Base-by-base conservation (phyloP, 352 stramenopile genomes). In the Peronospora tabacina region DNA sequence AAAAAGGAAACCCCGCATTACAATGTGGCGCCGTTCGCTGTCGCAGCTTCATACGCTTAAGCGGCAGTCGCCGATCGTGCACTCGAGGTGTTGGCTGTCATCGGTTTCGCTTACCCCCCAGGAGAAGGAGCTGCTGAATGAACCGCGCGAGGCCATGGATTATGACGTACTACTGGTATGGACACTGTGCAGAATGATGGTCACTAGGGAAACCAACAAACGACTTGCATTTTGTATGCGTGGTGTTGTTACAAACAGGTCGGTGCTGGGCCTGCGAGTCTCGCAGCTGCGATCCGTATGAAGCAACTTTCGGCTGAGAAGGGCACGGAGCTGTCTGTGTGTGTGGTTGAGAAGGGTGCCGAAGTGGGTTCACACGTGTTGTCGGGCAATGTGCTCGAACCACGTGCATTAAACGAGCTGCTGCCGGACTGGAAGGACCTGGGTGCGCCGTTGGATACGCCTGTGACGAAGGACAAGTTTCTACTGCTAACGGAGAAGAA, bases 111-210 rank as follows among this genome's bases (percentile, higher is more conserved):
- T 87, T 10, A 58, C 71, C n/a, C 50, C 68, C 5, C 73, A 87
- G 49, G 77, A 91, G 47, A 63, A 75, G 44, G 74, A 89, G 59
- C 55, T 82, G 55, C 54, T 94, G 24, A 74, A 74, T 36, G 68
- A 74, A 55, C 75, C 77, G 46, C 85, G 93, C 36, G 92, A 98
- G 59, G 75, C 58, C 45, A 98, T 98, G 95, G 91, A 97, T 58
- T 99, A 98, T 82, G 97, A 99, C 81, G 95, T 99, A 20, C 68
- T 99, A 36, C 94, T 99, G 67, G 96, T 99, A 32, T 81, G 56
- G 52, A 35, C 3, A 34, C 2, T 16, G 39, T 53, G 22, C 49
- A 47, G 55, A 62, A 48, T 60, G 59, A 63, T 63, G 38, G 33
- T 55, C 43, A 49, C 7, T 42, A 13, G 32, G 5, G 17, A 38